phyloP scores from a whole-genome alignment of 1,284 basidiomycete species.

The Tilletia indica region DNA sequence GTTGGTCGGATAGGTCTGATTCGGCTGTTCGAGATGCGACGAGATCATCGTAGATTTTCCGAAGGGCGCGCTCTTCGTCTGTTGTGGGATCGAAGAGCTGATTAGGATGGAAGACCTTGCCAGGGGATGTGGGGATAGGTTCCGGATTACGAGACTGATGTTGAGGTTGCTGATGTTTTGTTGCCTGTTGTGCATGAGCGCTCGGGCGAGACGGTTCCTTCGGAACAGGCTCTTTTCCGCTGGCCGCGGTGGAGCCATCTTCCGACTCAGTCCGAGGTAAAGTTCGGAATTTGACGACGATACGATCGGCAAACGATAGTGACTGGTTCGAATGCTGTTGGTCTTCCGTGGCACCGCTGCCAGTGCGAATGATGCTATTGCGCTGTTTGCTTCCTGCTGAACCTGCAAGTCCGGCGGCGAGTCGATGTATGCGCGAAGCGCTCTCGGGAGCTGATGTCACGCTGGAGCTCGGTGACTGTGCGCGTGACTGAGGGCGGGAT shows the following conservation, averaged over 20 bases:
- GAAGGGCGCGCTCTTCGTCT: conserved; percentile 19
- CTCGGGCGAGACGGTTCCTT: no score
- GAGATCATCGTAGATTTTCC: conserved; percentile 22
- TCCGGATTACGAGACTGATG: neutral
- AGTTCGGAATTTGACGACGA: conserved; percentile 1
- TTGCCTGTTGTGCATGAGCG: no score
- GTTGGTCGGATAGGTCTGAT: conserved; percentile 70
- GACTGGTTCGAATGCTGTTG: neutral
- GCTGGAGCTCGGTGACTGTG: conserved; percentile 6
- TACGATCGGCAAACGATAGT: conserved; percentile 4
- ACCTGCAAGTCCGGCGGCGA: neutral
- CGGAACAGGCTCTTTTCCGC: no score
- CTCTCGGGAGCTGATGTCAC: neutral
- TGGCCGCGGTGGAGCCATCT: neutral
- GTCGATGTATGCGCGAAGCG: neutral
- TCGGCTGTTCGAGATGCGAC: conserved; percentile 15
- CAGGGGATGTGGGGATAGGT: conserved; percentile 21
- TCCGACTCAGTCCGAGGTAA: neutral
- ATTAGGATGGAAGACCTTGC: conserved; percentile 24
- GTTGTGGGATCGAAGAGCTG: conserved; percentile 6
- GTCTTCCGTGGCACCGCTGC: neutral
- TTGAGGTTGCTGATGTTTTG: neutral
- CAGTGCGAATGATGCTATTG: no score
- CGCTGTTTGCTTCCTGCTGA: neutral
- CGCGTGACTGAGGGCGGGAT: neutral